Conservation (phyloP, 768 basidiomycete species). For the Boletus pseudo-olivaceus region DNA sequence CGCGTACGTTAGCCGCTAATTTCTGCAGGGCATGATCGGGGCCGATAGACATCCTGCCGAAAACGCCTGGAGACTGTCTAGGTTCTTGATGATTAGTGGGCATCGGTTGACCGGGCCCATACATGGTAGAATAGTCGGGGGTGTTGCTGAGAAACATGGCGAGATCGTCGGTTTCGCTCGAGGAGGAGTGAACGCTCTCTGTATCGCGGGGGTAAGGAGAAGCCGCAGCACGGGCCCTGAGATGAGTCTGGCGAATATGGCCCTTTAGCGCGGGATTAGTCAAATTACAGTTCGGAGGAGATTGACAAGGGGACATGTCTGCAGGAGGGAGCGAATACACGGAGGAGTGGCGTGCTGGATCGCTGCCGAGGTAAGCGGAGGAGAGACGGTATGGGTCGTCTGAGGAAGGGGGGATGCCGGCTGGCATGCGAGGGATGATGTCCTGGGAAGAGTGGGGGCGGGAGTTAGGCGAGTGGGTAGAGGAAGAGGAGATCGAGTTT, state of each 20-base stretch:
- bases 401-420: slow-evolving; percentile 45
- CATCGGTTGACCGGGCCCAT: slow-evolving; percentile 41
- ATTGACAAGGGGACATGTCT: slow-evolving; percentile 51
- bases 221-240: slow-evolving; percentile 74
- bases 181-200: slow-evolving; percentile 83
- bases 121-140: slow-evolving; percentile 69
- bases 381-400: slow-evolving; percentile 75
- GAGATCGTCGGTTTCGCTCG: slow-evolving; percentile 86
- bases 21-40: slow-evolving; percentile 81
- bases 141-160: slow-evolving; percentile 65
- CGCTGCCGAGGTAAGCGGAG: slow-evolving; percentile 45
- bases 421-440: slow-evolving; percentile 49
- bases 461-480: slow-evolving; percentile 67
- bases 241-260: slow-evolving; percentile 71
- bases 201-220: slow-evolving; percentile 86
- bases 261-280: slow-evolving; percentile 74
- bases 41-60: slow-evolving; percentile 72
- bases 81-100: slow-evolving; percentile 38
- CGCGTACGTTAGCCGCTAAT: slow-evolving; percentile 80
- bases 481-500: slow-evolving; percentile 72
- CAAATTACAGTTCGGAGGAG: slow-evolving; percentile 74
- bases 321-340: slow-evolving; percentile 39
- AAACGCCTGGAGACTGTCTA: slow-evolving; percentile 68
- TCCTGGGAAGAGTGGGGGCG: slow-evolving; percentile 80
- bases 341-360: slow-evolving; percentile 46